phyloP scores from a whole-genome alignment of 768 basidiomycete genomes.

The Mycena alexandri region DNA sequence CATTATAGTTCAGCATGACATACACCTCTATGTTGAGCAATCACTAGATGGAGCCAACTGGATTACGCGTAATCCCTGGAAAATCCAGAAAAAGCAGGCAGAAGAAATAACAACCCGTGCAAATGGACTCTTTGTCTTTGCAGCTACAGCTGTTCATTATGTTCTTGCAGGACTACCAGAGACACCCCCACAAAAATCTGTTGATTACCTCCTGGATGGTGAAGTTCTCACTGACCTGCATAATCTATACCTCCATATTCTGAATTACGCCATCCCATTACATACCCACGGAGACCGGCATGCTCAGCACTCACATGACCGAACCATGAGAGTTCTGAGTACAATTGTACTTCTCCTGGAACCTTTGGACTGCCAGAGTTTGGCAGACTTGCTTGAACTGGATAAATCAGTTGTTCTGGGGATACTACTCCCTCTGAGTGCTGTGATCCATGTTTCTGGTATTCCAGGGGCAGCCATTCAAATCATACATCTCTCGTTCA shows the following conservation, averaged over 20 bases:
- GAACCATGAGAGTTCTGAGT: constrained; percentile 1
- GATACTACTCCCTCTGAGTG: constrained; percentile 8
- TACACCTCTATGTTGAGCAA: no score
- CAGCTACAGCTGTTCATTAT: no score
- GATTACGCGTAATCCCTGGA: no score
- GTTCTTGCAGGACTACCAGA: no score
- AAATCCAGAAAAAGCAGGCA: no score
- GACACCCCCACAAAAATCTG: no score
- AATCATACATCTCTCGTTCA: not conserved
- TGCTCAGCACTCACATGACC: not conserved
- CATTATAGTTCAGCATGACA: no score
- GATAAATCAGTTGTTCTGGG: not conserved
- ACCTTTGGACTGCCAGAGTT: constrained; percentile 15
- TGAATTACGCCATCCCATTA: not conserved
- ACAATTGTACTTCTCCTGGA: constrained; percentile 9
- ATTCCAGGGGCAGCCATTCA: not conserved
- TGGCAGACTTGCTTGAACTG: constrained; percentile 10
- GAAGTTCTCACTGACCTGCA: not conserved
- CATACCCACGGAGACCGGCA: not conserved
- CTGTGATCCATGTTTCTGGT: constrained; percentile 4
- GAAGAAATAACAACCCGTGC: no score
- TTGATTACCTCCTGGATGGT: no score
- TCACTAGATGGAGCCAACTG: no score
- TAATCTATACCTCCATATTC: not conserved
- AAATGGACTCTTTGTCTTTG: no score